These are phyloP conservation scores for Graphiopsis chlorocephala DNA, from an alignment of 2,329 filamentous ascomycete species.

Conservation along the genomic window DNA sequence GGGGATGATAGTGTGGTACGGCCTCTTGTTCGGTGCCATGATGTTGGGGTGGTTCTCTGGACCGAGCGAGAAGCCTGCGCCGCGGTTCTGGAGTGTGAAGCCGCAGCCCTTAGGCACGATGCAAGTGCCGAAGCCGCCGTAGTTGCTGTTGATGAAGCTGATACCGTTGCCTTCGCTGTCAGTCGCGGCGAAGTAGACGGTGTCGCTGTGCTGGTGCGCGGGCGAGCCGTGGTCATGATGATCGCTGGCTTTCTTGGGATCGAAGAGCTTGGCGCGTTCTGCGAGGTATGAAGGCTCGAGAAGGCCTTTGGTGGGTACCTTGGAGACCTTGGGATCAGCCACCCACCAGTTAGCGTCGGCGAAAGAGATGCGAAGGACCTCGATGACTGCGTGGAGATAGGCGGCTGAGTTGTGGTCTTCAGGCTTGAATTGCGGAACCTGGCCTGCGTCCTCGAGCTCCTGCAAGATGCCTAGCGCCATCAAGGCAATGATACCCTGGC, in stretches of 20 bases:
- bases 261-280: conserved; percentile 63
- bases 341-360: conserved; percentile 89
- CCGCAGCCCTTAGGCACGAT: conserved; percentile 85
- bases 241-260: conserved; percentile 50
- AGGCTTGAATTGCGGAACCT: conserved; percentile 67
- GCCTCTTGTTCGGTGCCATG: conserved; percentile 76
- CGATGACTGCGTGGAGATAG: conserved; percentile 78
- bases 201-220: conserved; percentile 82
- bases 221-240: conserved; percentile 72
- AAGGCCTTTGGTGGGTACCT: conserved; percentile 68
- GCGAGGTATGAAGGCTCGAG: conserved; percentile 73
- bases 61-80: conserved; percentile 76
- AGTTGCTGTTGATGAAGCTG: conserved; percentile 96
- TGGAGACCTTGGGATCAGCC: conserved; percentile 71
- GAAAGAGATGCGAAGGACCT: conserved; percentile 84
- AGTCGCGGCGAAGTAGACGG: conserved; percentile 87
- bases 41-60: conserved; percentile 69
- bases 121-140: conserved; percentile 78
- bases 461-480: conserved; percentile 93
- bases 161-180: conserved; percentile 84
- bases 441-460: conserved; percentile 71
- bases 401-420: conserved; percentile 77
- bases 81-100: conserved; percentile 92
- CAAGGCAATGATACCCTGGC: conserved; percentile 89
- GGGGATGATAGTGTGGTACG: conserved; percentile 97